Evolutionary conservation across 495 filamentous ascomycete species (phyloP), one percentile per base, ranked within the genome.

Genomic region (Oleoguttula mirabilis): DNA sequence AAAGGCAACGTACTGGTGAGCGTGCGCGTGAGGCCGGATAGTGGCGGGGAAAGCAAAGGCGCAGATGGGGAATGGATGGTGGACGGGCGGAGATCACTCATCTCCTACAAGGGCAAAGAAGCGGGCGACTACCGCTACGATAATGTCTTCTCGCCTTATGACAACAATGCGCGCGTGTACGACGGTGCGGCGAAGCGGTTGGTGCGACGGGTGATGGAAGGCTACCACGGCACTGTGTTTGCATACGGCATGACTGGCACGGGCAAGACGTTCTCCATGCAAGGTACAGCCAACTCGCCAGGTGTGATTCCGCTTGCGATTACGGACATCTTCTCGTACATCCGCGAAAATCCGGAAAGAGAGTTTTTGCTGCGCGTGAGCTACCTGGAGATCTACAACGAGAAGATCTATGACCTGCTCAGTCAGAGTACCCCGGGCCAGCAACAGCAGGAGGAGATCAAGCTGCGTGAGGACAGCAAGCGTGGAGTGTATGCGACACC

Each of bases 161-260:
- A 96, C 58, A 79, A 94, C 57, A 98, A 98, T 55, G 73, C 86
- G 32, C 79, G 78, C 59, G 88, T 96, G 11, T 98, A 98, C 54
- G 92, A 96, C 61, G 73, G 84, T 22, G 84, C 72, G 23, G 90
- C 92, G 17, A 96, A 96, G 64, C 82, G 90, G 23, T 68, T 98
- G 23, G 90, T 98, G 20, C 79, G 90, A 50, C 73, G 90, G 48
- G 90, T 98, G 15, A 98, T 98, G 90, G 88, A 98, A 67, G 90
- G 90, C 22, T 98, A 96, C 55, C 88, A 96, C 58, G 90, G 88
- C 41, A 98, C 90, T 1, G 90, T 98, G 12, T 98, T 98, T 55
- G 90, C 90, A 15, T 98, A 98, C 62, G 90, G 90, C 55, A 95
- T 96, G 92, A 98, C 90, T 17, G 90, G 90, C 30, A 98, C 90